Evolutionary conservation across 768 basidiomycete genomes (phyloP), one percentile per base, ranked within the genome.

Genomic region (Lactarius hatsudake): DNA sequence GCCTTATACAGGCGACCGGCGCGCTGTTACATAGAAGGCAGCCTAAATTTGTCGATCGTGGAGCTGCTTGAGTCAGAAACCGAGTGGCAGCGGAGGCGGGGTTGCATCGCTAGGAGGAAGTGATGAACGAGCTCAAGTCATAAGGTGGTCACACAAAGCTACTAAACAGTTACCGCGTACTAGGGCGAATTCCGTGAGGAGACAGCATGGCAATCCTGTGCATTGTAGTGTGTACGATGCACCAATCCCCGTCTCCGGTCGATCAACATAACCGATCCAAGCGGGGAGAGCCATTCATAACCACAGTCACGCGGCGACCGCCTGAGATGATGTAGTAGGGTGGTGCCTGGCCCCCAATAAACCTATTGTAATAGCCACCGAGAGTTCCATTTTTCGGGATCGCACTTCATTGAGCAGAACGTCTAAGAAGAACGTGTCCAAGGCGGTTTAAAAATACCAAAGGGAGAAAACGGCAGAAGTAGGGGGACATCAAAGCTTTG

Each of bases 91-190:
- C 51, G 26, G 34, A 15, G 42, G 51, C 40, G 34, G 55, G 20
- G 23, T 45, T 20, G 30, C 59, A 42, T 43, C 23, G 26, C 51
- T 28, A 17, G 51, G 13, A 65, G 40, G 45, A 30, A 53, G 18
- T 32, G n/a, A 8, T 12, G 53, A 38, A 28, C 56, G 20, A 42
- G 30, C 32, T 17, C 30, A 53, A n/a, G 23, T 18, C 42, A 61
- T 34, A 42, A 38, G 13, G 42, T 61, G 12, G 54, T 34, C 32
- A 55, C 26, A 55, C 36, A 45, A 62, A 66, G 45, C 55, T 57
- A 58, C 36, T 64, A 64, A 30, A 48, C 36, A 17, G 34, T 30
- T 38, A 43, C 18, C 28, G 32, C 28, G 28, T 40, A 12, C 17
- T 17, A 0, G 34, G 28, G 40, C 26, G 23, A 36, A 34, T 20